phyloP scores from a whole-genome alignment of 352 stramenopile genomes.

The Thalassiosira delicatula region DNA sequence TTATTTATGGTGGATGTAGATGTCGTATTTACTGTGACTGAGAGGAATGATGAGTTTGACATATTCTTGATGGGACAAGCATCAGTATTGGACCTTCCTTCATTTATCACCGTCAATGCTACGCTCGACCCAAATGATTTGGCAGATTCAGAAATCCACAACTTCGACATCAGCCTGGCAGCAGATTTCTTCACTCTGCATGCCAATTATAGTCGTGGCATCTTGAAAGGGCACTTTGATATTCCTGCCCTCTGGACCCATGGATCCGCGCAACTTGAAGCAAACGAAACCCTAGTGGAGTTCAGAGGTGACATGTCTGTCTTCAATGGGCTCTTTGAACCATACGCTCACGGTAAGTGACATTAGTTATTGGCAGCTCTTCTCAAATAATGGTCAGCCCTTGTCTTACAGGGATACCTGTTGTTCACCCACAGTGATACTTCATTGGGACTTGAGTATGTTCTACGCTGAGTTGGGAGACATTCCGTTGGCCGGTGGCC shows the following conservation, averaged over 20 bases:
- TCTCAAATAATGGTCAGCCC: too few species aligned
- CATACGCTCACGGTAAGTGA: too few species aligned
- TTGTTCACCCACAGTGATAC: too few species aligned
- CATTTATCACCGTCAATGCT: neutral
- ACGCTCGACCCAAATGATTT: neutral
- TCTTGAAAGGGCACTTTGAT: neutral
- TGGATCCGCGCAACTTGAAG: neutral
- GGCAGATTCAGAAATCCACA: neutral
- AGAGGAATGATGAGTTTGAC: neutral
- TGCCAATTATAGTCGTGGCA: neutral
- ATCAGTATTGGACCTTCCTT: neutral
- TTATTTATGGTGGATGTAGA: neutral
- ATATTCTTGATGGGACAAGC: neutral
- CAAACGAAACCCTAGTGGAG: neutral
- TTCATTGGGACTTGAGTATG: neutral
- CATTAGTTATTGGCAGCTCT: too few species aligned
- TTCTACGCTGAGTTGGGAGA: neutral
- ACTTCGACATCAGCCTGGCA: neutral
- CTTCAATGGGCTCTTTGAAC: constrained; percentile 1
- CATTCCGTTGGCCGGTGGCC: neutral
- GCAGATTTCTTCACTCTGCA: neutral
- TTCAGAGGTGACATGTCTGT: neutral
- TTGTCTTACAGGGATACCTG: too few species aligned
- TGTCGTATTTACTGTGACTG: neutral
- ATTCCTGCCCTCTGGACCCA: neutral